Base-by-base conservation (phyloP, 2,329 filamentous ascomycete species). In the Diaporthe ilicicola region DNA sequence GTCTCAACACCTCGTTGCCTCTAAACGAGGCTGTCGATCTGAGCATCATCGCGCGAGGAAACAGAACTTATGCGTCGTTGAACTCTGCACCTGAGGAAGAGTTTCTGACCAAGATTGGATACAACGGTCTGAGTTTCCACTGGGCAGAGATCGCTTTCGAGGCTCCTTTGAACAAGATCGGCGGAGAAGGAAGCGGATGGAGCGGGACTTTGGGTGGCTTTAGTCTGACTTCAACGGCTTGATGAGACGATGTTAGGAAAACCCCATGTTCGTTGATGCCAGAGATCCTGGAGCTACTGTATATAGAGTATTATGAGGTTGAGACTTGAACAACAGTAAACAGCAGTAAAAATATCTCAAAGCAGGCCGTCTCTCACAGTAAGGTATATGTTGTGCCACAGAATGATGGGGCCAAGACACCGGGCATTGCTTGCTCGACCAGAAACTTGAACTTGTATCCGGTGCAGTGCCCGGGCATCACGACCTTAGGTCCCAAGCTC, bases 381-480 rank as follows among this genome's bases (percentile, higher is more conserved):
- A 74, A 50, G 53, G 67, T 73, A 42, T 79, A 81, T 56, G 76
- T 85, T 24, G 82, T 83, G 3, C 86, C 86, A 17, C 86, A 86
- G 15, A 85, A 85, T 27, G 83, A 84, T 34, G 86, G 86, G 9
- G 85, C 85, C 71, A 88, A 74, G 3, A 79, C 78, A 2, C 86
- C 86, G 0, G 84, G 84, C 82, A 88, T 85, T 46, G 81, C 78
- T 71, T 81, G 84, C 76, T 88, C 85, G 72, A 88, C 86, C 53
- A 81, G 81, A 73, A 84, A 84, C 76, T 88, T 88, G 44, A 85
- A 86, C 72, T 85, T 80, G 86, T 86, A 89, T 7, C 87, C 87
- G 0, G 86, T 85, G 74, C 86, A 89, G 76, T 89, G 87, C 0
- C 87, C 87, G 0, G 87, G 86, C 76, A 89, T 80, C 4, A 89